These are phyloP conservation scores for Cladosporium sp. DNA, from an alignment of 2,329 filamentous ascomycete genomes.

Conservation along the genomic window DNA sequence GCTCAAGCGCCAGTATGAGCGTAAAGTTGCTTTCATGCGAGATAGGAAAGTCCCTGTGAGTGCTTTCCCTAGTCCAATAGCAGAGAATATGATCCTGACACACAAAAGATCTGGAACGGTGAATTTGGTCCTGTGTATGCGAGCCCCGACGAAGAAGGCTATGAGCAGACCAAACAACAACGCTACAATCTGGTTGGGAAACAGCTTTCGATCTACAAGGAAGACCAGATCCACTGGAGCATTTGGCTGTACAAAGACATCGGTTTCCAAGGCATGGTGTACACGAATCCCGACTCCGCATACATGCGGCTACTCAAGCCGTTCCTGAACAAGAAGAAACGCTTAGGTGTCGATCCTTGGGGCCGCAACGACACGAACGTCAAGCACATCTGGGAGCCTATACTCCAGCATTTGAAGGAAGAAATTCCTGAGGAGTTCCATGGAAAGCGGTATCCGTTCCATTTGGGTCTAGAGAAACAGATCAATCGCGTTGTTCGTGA, in stretches of 20 bases:
- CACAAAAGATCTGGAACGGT: constrained; percentile 51
- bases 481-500: constrained; percentile 24
- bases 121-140: constrained; percentile 53
- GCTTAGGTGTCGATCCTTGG: constrained; percentile 58
- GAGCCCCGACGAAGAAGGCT: constrained; percentile 43
- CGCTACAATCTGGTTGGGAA: constrained; percentile 48
- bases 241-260: constrained; percentile 50
- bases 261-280: constrained; percentile 39
- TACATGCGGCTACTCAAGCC: constrained; percentile 53
- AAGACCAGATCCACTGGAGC: constrained; percentile 56
- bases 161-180: constrained; percentile 44
- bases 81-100: neutral
- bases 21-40: constrained; percentile 53
- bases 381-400: constrained; percentile 46
- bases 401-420: constrained; percentile 27
- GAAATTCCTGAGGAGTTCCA: constrained; percentile 48
- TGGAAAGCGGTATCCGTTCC: constrained; percentile 23
- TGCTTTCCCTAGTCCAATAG: neutral
- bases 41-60: constrained; percentile 40
- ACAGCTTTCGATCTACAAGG: constrained; percentile 56
- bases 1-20: constrained; percentile 48
- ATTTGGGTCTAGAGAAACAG: constrained; percentile 25
- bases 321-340: constrained; percentile 59
- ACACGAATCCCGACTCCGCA: constrained; percentile 26
- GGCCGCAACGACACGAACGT: constrained; percentile 43